Percentiles rank a stretch among this genome's conserved stretches.
phyloP scores from a whole-genome alignment of 2,329 filamentous ascomycete species.

The Cytospora leucostoma region DNA sequence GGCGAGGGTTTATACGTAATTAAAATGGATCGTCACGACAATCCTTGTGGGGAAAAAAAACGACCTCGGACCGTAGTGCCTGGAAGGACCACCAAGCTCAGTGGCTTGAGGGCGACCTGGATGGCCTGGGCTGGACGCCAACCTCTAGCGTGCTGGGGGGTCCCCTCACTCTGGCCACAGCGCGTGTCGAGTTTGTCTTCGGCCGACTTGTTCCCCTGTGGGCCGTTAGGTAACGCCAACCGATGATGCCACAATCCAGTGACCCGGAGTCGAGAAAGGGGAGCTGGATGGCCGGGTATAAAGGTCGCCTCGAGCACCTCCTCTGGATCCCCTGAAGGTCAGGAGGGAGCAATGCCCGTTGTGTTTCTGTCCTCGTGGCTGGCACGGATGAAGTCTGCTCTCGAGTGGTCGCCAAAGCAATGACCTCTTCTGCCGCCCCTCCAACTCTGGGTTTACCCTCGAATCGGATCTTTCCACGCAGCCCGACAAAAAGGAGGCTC shows the following conservation, averaged over 20 bases:
- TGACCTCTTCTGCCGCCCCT: conserved; percentile 19
- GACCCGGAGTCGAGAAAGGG: conserved; percentile 25
- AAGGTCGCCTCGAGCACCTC: conserved; percentile 27
- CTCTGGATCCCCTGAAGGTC: background rate
- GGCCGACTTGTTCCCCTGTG: conserved; percentile 22
- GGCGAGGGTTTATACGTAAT: conserved; percentile 53
- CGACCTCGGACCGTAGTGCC: conserved; percentile 24
- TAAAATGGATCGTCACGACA: conserved; percentile 28
- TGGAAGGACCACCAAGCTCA: conserved; percentile 22
- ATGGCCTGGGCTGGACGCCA: conserved; percentile 19
- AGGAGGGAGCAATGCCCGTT: conserved; percentile 1
- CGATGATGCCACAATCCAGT: conserved; percentile 25
- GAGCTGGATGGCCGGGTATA: conserved; percentile 23
- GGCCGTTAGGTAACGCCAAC: conserved; percentile 29
- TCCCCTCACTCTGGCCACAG: conserved; percentile 14
- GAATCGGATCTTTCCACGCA: conserved; percentile 21
- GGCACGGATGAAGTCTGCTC: conserved; percentile 3
- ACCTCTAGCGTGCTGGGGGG: conserved; percentile 20
- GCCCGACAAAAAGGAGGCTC: conserved; percentile 16
- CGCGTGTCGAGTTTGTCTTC: conserved; percentile 20
- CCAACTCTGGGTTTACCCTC: conserved; percentile 14
- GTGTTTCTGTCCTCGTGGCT: conserved; percentile 9
- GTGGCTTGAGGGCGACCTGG: conserved; percentile 17
- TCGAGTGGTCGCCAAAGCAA: conserved; percentile 13
- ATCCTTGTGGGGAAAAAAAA: conserved; percentile 32